Base-by-base conservation (phyloP, 2,329 filamentous ascomycete genomes). In the Dactylonectria estremocensis region DNA sequence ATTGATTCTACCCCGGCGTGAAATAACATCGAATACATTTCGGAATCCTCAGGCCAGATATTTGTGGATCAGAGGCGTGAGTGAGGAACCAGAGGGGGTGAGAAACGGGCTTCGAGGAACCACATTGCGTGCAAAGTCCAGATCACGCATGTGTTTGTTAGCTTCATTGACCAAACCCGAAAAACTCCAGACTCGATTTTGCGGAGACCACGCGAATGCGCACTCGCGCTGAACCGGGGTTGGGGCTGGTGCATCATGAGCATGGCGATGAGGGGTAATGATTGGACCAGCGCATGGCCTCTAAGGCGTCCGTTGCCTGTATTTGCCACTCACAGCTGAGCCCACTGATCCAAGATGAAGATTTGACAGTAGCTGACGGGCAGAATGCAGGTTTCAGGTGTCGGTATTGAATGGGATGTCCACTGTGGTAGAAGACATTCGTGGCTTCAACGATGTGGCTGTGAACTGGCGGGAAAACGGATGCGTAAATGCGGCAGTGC, bases 281-380 rank as follows among this genome's bases (percentile, higher is more conserved):
- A 63, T 63, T 63, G 60, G 60, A 18, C 35, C 40, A 48, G 46
- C 46, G 24, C 14, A 8, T 20, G 10, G 50, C 50, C 50, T 53
- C 33, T 53, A 53, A 35, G 50, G 50, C 50, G 50, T 9, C 24
- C 50, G 28, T n/a, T 2, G 40, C 13, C 37, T 4, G 50, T 13
- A 14, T 53, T 53, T 11, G 50, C 50, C 50, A 53, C 49, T 10
- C 10, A 31, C 9, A n/a, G 49, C 49, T n/a, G 24, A 11, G n/a
- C 22, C 22, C 22, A 11, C 5, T 2, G 46, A 28, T 13, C 49
- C 49, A 5, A 52, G 49, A 10, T n/a, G 4, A 53, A 33, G 16
- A 18, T 3, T 14, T 8, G 43, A 49, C 22, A 31, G 49, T 53
- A n/a, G 49, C n/a, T 53, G 31, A 31, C n/a, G 28, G 18, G 49